Evolutionary conservation across 768 basidiomycete species (phyloP).

Genomic region (Cantharellus cinnabarinus): DNA sequence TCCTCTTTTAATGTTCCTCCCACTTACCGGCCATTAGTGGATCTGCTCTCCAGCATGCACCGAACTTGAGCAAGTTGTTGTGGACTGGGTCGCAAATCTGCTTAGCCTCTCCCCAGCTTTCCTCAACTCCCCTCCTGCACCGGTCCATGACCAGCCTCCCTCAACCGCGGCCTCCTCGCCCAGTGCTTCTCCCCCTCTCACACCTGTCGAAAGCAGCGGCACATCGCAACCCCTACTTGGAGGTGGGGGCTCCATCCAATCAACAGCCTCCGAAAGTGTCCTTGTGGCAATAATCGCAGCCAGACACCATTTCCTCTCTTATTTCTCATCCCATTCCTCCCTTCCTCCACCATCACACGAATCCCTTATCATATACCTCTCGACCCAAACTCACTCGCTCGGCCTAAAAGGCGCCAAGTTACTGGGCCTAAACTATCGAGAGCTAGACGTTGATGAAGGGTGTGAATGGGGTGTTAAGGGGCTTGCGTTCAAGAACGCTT

Average conservation of each 20-base stretch:
- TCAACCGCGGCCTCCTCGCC: slow-evolving; percentile 32
- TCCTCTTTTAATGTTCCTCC: background rate
- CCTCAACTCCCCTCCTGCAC: slow-evolving; percentile 31
- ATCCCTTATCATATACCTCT: slow-evolving; percentile 66
- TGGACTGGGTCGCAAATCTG: slow-evolving; percentile 81
- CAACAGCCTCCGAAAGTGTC: slow-evolving; percentile 67
- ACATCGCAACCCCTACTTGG: background rate
- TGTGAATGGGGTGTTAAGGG: slow-evolving; percentile 56
- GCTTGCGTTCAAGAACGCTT: slow-evolving; percentile 30
- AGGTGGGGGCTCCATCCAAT: slow-evolving; percentile 22
- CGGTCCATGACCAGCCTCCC: slow-evolving; percentile 51
- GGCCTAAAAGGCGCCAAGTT: slow-evolving; percentile 63
- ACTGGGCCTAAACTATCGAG: slow-evolving; percentile 52
- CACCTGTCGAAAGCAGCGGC: background rate
- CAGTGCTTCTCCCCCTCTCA: background rate
- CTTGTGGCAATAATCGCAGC: slow-evolving; percentile 67
- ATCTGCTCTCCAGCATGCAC: slow-evolving; percentile 75
- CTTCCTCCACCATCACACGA: slow-evolving; percentile 20
- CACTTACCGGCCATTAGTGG: slow-evolving; percentile 35
- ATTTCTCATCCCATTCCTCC: slow-evolving; percentile 24
- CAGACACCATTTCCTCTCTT: slow-evolving; percentile 30
- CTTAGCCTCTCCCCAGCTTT: slow-evolving; percentile 53
- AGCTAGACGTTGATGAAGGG: slow-evolving; percentile 40
- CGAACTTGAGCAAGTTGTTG: slow-evolving; percentile 67
- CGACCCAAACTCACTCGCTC: slow-evolving; percentile 78